Base-by-base conservation (phyloP, 2,329 filamentous ascomycete genomes). In the Metarhizium rileyi region DNA sequence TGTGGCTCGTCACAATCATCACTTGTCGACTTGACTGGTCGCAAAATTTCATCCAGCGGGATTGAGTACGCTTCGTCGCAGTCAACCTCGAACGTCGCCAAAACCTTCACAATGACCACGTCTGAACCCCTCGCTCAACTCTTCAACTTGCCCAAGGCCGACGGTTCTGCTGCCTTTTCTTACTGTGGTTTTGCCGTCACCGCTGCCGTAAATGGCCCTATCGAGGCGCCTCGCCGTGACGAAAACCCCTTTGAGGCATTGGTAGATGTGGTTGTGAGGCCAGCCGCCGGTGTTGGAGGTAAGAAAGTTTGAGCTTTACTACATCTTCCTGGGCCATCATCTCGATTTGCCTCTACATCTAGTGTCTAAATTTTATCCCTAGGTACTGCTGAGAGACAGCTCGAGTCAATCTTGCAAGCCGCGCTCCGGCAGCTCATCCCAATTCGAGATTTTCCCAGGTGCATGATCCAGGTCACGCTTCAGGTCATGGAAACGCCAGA, bases 181-280 rank as follows among this genome's bases (percentile, higher is more conserved):
- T 77, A 83, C 59, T 75, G 80, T 50, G 87, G 89, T 45, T 95
- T 90, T 67, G 84, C 83, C 42, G 78, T 97, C 55, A 80, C 94
- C 48, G 87, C 86, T 50, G 84, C 88, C 14, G 89, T 95, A 57
- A 97, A 95, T 68, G 93, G 91, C 0, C 93, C 93, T 16, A 81
- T 97, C 57, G 93, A 98, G 71, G 88, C 91, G 16, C 82, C 83
- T 58, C 81, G 90, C 60, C 82, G 88, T 60, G 91, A 98, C 63
- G 89, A 97, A 66, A 81, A 93, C 57, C 86, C 93, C 7, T 90
- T 95, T 67, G 90, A 96, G 71, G 89, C 91, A 26, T 81, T 85
- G 46, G 75, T 98, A 56, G 93, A 97, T 68, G 87, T 98, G 51
- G 83, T 91, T 63, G 80, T 98, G 56, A 82, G 93, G 65, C 91